Evolutionary conservation across 768 basidiomycete genomes (phyloP).

Genomic region (Cystofilobasidium macerans): DNA sequence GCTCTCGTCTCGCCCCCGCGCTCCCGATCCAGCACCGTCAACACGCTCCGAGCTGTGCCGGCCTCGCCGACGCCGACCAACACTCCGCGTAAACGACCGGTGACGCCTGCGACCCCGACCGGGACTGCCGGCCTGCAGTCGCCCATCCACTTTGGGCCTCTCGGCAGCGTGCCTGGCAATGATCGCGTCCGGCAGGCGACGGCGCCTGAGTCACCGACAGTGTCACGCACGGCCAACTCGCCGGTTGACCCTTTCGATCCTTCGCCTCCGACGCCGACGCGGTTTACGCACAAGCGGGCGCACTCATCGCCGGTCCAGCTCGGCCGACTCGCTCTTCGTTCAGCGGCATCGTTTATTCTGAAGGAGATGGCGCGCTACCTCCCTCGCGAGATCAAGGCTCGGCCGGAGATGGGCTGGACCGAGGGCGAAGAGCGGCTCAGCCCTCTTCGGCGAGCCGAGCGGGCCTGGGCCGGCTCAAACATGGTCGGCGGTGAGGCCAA

Average conservation of each 20-base stretch:
- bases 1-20: constrained; percentile 19
- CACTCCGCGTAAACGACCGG: neutral
- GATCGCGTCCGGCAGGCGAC: neutral
- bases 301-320: constrained; percentile 17
- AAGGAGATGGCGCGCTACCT: constrained; percentile 16
- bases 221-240: neutral
- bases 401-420: constrained; percentile 7
- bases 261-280: neutral
- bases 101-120: neutral
- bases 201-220: neutral
- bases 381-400: neutral
- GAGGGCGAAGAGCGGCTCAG: constrained; percentile 17
- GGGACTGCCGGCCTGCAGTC: neutral
- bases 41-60: neutral
- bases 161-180: neutral
- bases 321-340: constrained; percentile 4
- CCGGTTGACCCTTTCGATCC: neutral
- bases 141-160: neutral
- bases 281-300: neutral
- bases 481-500: constrained; percentile 7
- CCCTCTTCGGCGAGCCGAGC: constrained; percentile 2
- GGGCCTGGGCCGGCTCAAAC: constrained; percentile 1
- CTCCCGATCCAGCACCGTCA: neutral
- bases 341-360: constrained; percentile 9
- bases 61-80: neutral